A percentile compares a stretch with the other conserved stretches of the same genome.
These are phyloP conservation scores for Thamnidium elegans DNA, from an alignment of 192 early-diverging fungal genomes.

Conservation along the genomic window DNA sequence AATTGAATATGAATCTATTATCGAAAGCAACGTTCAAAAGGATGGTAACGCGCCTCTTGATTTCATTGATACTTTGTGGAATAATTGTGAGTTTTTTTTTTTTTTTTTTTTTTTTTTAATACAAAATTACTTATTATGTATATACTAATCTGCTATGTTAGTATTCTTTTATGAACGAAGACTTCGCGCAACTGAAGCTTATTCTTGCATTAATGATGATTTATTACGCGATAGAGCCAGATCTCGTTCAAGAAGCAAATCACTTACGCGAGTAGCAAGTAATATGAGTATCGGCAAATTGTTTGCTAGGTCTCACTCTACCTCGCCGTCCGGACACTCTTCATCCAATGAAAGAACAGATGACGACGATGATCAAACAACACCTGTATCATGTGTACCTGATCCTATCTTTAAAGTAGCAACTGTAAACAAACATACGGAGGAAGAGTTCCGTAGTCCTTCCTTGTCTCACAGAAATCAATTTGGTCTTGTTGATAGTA, in stretches of 20 bases:
- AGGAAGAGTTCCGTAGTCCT: not conserved
- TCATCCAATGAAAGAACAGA: not conserved
- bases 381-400: not conserved
- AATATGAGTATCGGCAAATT: not conserved
- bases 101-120: not conserved
- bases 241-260: constrained; percentile 10
- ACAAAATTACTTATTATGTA: not conserved
- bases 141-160: not conserved
- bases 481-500: not conserved
- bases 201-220: not conserved
- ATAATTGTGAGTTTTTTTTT: constrained; percentile 2
- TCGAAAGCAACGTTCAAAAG: not conserved
- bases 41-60: constrained; percentile 1
- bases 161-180: constrained; percentile 12
- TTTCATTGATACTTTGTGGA: constrained; percentile 9
- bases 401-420: constrained; percentile 9
- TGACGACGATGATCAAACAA: not conserved
- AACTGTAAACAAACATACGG: not conserved
- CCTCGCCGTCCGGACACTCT: constrained; percentile 6
- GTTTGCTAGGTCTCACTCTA: not conserved
- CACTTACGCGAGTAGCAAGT: constrained; percentile 3
- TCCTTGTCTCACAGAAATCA: not conserved
- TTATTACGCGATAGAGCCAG: constrained; percentile 7
- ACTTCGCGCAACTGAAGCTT: not conserved
- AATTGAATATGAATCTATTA: constrained; percentile 11